Base-by-base conservation (phyloP, 2,329 filamentous ascomycete species). In the Colletotrichum spinosum region DNA sequence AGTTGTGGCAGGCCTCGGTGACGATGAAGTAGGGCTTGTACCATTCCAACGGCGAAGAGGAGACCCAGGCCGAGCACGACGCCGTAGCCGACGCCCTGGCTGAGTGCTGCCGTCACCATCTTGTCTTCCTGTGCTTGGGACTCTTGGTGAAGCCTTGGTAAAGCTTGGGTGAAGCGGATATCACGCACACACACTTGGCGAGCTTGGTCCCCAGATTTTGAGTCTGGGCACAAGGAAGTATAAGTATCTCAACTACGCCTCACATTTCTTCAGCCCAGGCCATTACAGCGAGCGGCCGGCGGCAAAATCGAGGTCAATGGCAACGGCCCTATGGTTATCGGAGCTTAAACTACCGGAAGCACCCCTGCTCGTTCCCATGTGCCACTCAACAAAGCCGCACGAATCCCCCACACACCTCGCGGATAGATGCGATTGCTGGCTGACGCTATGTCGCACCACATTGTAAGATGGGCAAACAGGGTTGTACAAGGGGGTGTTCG, bases 21-120 rank as follows among this genome's bases (percentile, higher is more conserved):
- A 17, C 15, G 9, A 6, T 2, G 15, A 8, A 6, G 39, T 34
- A 13, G 33, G 1, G 35, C 1, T 50, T 50, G 7, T 70, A 81
- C 77, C 90, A 92, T 92, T 67, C 90, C 88, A 64, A 94, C 79
- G 44, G 92, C 90, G 78, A 94, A 94, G 34, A 86, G 84, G 71
- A 91, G 88, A 17, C 92, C 92, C 13, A 94, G 78, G 15, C 92
- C 92, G 39, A 94, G 79, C 55, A 94, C 87, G 70, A 94, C 89
- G 72, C 91, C 92, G 85, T 94, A 94, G 72, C 92, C 92, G 68
- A 89, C 90, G 60, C 86, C 88, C 72, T 91, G 87, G 68, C 78
- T 78, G 13, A 86, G 75, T 37, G 84, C 78, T 25, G 80, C 50
- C 39, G 63, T 67, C 1, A 68, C 66, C 66, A 68, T 68, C 41